Evolutionary conservation across 345 rosid species (phyloP), one percentile per base, ranked within the genome.

Genomic region (Rhodamnia rubescens): DNA sequence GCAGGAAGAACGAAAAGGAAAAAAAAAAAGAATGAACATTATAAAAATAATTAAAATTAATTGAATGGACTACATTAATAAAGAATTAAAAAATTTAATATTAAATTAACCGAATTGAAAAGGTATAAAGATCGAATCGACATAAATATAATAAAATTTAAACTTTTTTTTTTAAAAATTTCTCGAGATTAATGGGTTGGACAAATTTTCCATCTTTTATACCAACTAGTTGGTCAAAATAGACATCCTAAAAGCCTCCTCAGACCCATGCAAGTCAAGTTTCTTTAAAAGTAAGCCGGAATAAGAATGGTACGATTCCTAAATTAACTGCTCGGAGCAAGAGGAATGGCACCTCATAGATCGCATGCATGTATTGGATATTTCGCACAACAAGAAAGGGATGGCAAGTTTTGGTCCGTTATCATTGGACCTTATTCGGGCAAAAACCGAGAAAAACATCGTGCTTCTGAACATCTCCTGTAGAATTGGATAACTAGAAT

Each of bases 381-480:
- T 32, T 18, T 69, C 78, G 18, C 4, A 16, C 6, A 16, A 21
- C 78, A 69, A 69, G 6, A 44, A 36, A 69, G 20, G 24, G 24
- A 36, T 36, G 78, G 44, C 78, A 18, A 69, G 26, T 32, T 32
- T 36, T 32, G 78, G 78, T 69, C 78, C 78, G 44, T 32, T 21
- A 32, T 32, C 6, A 4, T 11, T 3, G 6, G 47, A 69, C 78
- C 78, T 69, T 69, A 69, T 69, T 69, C 44, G 24, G 26, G 26
- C 47, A 69, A 69, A 32, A 69, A 69, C 47, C 44, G 16, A 32
- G 75, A 32, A 64, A 53, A 27, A 87, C 85, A 92, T 24, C 92
- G 93, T 58, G 84, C 88, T 81, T 91, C 91, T 11, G 91, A 85
- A 92, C 95, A 18, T 61, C 85, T 15, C 89, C 92, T 89, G 89